Conservation (phyloP, 148 eudicot species). For the Suaeda aralocaspica region DNA sequence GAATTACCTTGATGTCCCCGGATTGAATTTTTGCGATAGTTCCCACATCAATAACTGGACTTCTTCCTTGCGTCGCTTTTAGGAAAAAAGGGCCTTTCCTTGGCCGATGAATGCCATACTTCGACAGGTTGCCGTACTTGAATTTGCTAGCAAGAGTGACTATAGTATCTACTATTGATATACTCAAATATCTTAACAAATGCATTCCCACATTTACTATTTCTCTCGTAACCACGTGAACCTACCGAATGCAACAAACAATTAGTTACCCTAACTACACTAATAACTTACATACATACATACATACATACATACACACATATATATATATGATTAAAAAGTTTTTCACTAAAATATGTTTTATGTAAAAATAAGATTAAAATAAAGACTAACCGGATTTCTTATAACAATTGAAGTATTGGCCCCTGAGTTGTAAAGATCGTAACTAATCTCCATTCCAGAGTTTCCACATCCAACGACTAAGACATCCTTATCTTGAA, state of each 20-base stretch:
- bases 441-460: slow-evolving; percentile 45
- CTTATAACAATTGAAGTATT: slow-evolving; percentile 37
- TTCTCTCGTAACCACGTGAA: slow-evolving; percentile 29
- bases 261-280: too few relatives aligned
- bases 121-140: slow-evolving; percentile 29
- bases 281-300: slow-evolving; percentile 17
- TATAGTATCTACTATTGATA: slow-evolving; percentile 20
- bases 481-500: slow-evolving; percentile 25
- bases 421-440: slow-evolving; percentile 34
- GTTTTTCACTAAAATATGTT: neutral
- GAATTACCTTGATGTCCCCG: slow-evolving; percentile 27
- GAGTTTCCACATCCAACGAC: slow-evolving; percentile 52
- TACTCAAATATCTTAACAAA: slow-evolving; percentile 22
- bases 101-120: slow-evolving; percentile 33
- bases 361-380: neutral
- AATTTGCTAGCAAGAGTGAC: slow-evolving; percentile 10
- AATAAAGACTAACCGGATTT: slow-evolving; percentile 25
- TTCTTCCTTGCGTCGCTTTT: slow-evolving; percentile 21
- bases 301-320: neutral
- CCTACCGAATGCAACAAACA: too few relatives aligned
- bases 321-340: neutral
- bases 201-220: slow-evolving; percentile 26
- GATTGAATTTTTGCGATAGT: slow-evolving; percentile 24
- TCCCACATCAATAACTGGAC: slow-evolving; percentile 37
- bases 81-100: slow-evolving; percentile 28